These are phyloP conservation scores for Thalassiosira livingstoniorum DNA, from an alignment of 352 stramenopile species.

Conservation along the genomic window DNA sequence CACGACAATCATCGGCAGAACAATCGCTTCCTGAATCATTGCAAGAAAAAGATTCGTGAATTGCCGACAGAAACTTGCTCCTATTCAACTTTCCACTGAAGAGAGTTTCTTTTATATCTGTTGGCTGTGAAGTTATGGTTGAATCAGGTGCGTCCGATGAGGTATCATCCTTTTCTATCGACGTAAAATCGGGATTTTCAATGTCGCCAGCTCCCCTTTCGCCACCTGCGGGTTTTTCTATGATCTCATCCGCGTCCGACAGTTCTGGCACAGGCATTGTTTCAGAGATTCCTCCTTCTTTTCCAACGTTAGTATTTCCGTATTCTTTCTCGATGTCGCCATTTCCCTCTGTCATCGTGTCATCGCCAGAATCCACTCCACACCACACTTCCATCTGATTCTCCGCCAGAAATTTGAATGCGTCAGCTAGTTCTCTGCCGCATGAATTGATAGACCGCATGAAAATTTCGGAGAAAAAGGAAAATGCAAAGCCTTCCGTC, in stretches of 20 bases:
- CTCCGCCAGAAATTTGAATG: constrained; percentile 8
- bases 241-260: neutral
- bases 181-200: no score
- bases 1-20: neutral
- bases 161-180: neutral
- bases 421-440: neutral
- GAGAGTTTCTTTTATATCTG: neutral
- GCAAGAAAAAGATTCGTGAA: constrained; percentile 20
- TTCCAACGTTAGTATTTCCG: neutral
- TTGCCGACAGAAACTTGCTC: constrained; percentile 27
- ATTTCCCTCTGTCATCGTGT: neutral
- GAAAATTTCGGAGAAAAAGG: constrained; percentile 1
- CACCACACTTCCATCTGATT: neutral
- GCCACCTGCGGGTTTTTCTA: no score
- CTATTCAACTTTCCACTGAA: constrained; percentile 17
- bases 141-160: neutral
- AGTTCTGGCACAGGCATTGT: neutral
- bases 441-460: neutral
- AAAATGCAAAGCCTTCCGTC: constrained; percentile 15
- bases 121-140: neutral
- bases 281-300: neutral
- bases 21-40: neutral
- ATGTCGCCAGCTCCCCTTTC: no score
- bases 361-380: neutral
- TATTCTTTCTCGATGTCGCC: neutral